Evolutionary conservation across 2,329 filamentous ascomycete genomes (phyloP), one percentile per base, ranked within the genome.

Genomic region (Botrytis tulipae): DNA sequence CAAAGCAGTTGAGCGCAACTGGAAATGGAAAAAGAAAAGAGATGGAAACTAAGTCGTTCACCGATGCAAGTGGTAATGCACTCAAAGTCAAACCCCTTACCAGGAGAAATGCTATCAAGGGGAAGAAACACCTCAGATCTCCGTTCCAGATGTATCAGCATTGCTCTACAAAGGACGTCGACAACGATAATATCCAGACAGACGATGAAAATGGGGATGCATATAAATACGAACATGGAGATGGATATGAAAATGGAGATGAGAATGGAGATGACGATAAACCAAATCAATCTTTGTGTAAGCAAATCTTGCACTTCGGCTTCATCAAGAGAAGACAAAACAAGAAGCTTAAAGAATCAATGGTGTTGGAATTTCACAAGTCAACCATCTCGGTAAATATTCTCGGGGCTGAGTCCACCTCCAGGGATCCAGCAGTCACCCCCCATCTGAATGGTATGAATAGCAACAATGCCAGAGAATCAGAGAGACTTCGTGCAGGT

Each of bases 21-120:
- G 3, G 18, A 68, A 32, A 10, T 14, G n/a, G 3, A 42, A 18
- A 20, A 1, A 7, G 8, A 42, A 68, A 10, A 12, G 14, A 8
- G 25, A 29, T 14, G 46, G 32, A 14, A 29, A 25, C 1, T 1
- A 54, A 8, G 8, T 18, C 10, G 22, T 37, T 12, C 35, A 40
- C 6, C 10, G 3, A 32, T 32, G 3, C 51, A 18, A 0, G 8
- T n/a, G 14, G 51, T 29, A 29, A 57, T 3, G 18, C 0, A 18
- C 1, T 7, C 25, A 63, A 12, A 4, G 10, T 0, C n/a, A 8
- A 6, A 4, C 12, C 1, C 14, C 4, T 14, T 46, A 22, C 7
- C 1, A 4, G 20, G 2, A 20, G 3, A 3, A 35, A 20, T 40
- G 14, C 10, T 18, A 8, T 2, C 22, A 25, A 20, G 14, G 16